Evolutionary conservation across 2,329 filamentous ascomycete species (phyloP).

Genomic region (Grosmannia huntii): DNA sequence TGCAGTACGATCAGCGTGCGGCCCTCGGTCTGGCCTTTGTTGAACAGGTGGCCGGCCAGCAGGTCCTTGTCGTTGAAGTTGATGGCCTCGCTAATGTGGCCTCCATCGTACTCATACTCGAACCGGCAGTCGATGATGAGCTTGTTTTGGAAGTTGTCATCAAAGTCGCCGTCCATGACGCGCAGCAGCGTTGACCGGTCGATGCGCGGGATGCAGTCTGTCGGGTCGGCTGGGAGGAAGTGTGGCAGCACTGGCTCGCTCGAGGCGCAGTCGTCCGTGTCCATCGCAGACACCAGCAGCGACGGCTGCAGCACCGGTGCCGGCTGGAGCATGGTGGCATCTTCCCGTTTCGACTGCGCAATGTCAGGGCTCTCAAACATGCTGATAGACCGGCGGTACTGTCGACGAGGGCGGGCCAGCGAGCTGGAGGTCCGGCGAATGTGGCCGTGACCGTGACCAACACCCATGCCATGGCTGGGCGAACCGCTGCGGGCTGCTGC

Average conservation of each 20-base stretch:
- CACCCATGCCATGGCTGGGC: slow-evolving; percentile 26
- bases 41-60: slow-evolving; percentile 67
- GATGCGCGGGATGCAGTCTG: slow-evolving; percentile 81
- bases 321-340: slow-evolving; percentile 23
- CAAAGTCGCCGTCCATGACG: slow-evolving; percentile 77
- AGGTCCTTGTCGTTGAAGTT: slow-evolving; percentile 97
- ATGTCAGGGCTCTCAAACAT: slow-evolving; percentile 96
- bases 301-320: slow-evolving; percentile 36
- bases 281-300: slow-evolving; percentile 63
- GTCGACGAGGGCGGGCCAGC: slow-evolving; percentile 66
- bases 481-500: slow-evolving; percentile 51
- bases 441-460: slow-evolving; percentile 29
- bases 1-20: slow-evolving; percentile 83
- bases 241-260: slow-evolving; percentile 60
- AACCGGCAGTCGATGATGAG: slow-evolving; percentile 94
- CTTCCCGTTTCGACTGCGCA: slow-evolving; percentile 63
- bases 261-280: slow-evolving; percentile 56
- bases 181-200: slow-evolving; percentile 67
- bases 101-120: slow-evolving; percentile 96
- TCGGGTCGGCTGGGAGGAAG: slow-evolving; percentile 66
- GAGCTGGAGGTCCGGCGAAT: slow-evolving; percentile 61
- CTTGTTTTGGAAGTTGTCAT: slow-evolving; percentile 62
- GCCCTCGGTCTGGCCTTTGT: slow-evolving; percentile 30
- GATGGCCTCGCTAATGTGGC: slow-evolving; percentile 83
- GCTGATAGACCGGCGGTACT: slow-evolving; percentile 83